Conservation (phyloP, 1,284 basidiomycete genomes). For the Xanthoconium separans region DNA sequence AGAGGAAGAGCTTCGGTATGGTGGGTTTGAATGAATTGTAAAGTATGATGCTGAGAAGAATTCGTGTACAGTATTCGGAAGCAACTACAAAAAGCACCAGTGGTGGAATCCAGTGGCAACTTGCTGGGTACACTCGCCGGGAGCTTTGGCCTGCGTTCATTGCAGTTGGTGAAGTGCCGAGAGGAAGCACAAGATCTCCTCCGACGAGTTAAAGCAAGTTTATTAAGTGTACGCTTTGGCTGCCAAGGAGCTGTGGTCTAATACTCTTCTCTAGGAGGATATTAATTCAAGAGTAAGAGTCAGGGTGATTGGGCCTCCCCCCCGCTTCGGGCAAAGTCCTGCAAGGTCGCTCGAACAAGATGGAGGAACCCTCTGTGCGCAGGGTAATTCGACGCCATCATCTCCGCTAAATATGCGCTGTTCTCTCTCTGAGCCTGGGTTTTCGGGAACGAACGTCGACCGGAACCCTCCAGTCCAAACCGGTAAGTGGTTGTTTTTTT, state of each 20-base stretch:
- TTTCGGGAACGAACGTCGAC: neutral
- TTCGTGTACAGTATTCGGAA: slow-evolving; percentile 7
- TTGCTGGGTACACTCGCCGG: neutral
- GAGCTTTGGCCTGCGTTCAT: slow-evolving; percentile 3
- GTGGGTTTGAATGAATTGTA: neutral
- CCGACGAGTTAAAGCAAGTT: slow-evolving; percentile 8
- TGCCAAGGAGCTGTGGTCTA: neutral
- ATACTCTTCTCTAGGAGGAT: slow-evolving; percentile 4
- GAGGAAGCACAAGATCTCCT: slow-evolving; percentile 6
- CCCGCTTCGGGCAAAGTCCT: neutral
- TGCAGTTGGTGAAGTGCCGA: neutral
- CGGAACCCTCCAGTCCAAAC: neutral
- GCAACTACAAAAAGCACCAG: neutral
- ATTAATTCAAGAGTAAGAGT: slow-evolving; percentile 5
- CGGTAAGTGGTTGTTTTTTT: neutral
- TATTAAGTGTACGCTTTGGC: neutral
- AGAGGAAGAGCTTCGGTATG: slow-evolving; percentile 14
- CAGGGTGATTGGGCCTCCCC: no score
- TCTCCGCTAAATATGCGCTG: neutral
- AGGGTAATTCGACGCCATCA: neutral
- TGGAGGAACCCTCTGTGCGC: neutral
- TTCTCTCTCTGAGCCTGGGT: neutral
- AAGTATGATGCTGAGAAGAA: neutral
- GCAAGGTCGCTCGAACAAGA: neutral
- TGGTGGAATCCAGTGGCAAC: neutral